These are phyloP conservation scores for Senna tora DNA, from an alignment of 306 rosid species.

Conservation along the genomic window DNA sequence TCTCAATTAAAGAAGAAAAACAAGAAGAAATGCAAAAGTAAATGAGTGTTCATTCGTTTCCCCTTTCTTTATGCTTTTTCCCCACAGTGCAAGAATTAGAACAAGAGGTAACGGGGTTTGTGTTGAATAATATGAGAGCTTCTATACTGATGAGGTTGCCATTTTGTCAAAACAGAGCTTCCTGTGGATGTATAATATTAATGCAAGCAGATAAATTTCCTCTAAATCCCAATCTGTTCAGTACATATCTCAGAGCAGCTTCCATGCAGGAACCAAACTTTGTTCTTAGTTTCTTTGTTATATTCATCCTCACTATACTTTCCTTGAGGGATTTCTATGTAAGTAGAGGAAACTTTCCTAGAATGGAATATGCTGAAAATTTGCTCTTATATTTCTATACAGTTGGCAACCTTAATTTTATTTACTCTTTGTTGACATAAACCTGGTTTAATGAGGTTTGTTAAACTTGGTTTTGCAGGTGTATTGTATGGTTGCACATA, in stretches of 20 bases:
- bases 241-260: neutral
- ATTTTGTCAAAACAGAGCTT: neutral
- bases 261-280: neutral
- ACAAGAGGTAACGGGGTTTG: neutral
- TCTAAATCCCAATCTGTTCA: neutral
- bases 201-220: neutral
- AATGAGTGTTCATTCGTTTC: neutral
- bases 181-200: neutral
- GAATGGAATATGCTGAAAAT: neutral
- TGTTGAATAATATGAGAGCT: neutral
- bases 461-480: conserved; percentile 58
- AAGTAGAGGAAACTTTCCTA: neutral
- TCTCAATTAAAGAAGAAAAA: neutral
- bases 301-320: neutral
- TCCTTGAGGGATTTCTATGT: neutral
- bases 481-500: conserved; percentile 92
- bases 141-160: neutral
- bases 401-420: no score
- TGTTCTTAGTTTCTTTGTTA: neutral
- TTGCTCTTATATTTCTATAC: neutral
- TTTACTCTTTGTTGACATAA: conserved; percentile 10
- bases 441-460: conserved; percentile 28
- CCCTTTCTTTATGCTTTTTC: neutral
- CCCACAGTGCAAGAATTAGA: neutral
- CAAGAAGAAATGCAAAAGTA: neutral